These are phyloP conservation scores for Mortierella sp. DNA, from an alignment of 371 early-diverging fungal species.

Conservation along the genomic window DNA sequence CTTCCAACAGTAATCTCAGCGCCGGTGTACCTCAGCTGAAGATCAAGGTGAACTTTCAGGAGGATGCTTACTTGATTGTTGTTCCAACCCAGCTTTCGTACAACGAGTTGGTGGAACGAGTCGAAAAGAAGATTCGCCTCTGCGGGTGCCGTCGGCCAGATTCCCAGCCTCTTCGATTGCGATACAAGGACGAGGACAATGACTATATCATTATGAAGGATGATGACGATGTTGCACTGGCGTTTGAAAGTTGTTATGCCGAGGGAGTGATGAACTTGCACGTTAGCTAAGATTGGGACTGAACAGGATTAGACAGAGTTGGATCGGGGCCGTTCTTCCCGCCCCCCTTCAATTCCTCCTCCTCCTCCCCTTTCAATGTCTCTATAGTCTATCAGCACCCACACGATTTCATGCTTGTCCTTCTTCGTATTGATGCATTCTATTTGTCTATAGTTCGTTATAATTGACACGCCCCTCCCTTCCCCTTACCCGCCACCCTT, in stretches of 20 bases:
- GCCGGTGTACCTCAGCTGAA: slow-evolving; percentile 63
- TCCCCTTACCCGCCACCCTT: too few species aligned
- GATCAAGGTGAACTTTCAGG: slow-evolving; percentile 86
- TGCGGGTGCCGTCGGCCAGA: slow-evolving; percentile 68
- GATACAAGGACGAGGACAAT: slow-evolving; percentile 93
- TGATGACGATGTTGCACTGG: slow-evolving; percentile 93
- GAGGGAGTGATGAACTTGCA: slow-evolving; percentile 52
- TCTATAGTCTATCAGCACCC: too few species aligned
- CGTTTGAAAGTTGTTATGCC: slow-evolving; percentile 79
- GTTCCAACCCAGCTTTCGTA: slow-evolving; percentile 79
- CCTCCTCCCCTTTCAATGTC: too few species aligned
- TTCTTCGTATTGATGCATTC: too few species aligned
- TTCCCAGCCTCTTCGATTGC: slow-evolving; percentile 71
- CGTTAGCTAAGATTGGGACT: slow-evolving; percentile 53
- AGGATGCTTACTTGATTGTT: slow-evolving; percentile 88
- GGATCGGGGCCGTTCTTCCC: too few species aligned
- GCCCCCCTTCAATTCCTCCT: too few species aligned
- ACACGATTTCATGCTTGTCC: too few species aligned
- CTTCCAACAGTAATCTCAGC: slow-evolving; percentile 39
- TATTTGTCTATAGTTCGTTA: too few species aligned
- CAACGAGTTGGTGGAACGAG: slow-evolving; percentile 78
- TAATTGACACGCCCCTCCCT: too few species aligned
- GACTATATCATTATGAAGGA: slow-evolving; percentile 87
- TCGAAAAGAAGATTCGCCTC: slow-evolving; percentile 90
- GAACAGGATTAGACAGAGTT: too few species aligned